Evolutionary conservation across 1,139 yeast genomes (phyloP).

Genomic region (Sugiyamaella japonica): DNA sequence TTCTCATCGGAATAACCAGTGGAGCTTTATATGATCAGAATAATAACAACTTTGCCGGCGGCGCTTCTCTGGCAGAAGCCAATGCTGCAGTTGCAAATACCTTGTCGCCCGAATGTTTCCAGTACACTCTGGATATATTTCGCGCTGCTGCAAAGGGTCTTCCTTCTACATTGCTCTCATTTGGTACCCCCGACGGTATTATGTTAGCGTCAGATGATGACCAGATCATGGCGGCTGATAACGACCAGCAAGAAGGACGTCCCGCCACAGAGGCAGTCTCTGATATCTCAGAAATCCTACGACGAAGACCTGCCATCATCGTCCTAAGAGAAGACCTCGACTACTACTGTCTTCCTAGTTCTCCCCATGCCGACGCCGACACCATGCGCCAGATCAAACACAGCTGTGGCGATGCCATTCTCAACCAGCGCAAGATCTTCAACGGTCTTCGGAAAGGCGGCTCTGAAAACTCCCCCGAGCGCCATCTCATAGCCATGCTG

Average conservation of each 20-base stretch:
- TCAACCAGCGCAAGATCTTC: conserved; percentile 62
- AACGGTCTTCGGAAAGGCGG: conserved; percentile 54
- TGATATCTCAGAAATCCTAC: conserved; percentile 54
- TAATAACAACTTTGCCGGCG: conserved; percentile 50
- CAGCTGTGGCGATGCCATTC: conserved; percentile 65
- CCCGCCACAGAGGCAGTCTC: conserved; percentile 18
- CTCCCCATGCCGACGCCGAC: conserved; percentile 31
- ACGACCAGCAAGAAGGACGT: not conserved
- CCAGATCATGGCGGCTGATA: not conserved
- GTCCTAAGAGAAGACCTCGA: conserved; percentile 94
- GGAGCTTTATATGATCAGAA: conserved; percentile 67
- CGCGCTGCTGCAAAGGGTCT: conserved; percentile 45
- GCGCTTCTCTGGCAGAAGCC: conserved; percentile 22
- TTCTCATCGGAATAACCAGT: conserved; percentile 79
- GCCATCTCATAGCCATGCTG: conserved; percentile 90
- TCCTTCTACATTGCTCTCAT: conserved; percentile 25
- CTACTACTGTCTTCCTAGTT: conserved; percentile 75
- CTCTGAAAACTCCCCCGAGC: conserved; percentile 87
- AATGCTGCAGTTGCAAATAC: conserved; percentile 40
- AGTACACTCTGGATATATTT: conserved; percentile 72
- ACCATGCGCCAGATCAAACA: conserved; percentile 63
- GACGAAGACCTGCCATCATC: conserved; percentile 84
- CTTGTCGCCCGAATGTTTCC: conserved; percentile 83
- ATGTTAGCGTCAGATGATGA: conserved; percentile 6
- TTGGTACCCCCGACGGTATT: conserved; percentile 16